These are phyloP conservation scores for Acer yangbiense DNA, from an alignment of 345 rosid species.

Conservation along the genomic window DNA sequence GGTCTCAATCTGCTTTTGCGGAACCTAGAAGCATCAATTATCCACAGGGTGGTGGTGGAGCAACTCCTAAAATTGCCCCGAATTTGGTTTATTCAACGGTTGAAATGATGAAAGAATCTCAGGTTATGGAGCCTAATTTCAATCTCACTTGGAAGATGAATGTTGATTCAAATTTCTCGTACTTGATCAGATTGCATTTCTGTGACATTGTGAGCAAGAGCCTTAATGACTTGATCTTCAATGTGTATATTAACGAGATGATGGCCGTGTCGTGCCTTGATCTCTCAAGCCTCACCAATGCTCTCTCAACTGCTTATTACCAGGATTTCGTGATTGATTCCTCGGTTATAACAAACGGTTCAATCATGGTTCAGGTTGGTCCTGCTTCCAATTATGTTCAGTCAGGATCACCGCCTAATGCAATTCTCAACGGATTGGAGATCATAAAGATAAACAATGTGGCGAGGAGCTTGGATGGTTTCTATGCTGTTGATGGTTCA, in stretches of 20 bases:
- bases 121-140: conserved; percentile 52
- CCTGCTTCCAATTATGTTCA: conserved; percentile 36
- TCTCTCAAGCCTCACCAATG: conserved; percentile 50
- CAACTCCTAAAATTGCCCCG: conserved; percentile 55
- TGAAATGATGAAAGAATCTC: conserved; percentile 52
- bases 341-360: conserved; percentile 44
- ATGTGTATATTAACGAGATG: conserved; percentile 60
- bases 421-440: conserved; percentile 79
- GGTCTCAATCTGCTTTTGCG: conserved; percentile 38
- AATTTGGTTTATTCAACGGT: conserved; percentile 57
- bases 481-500: conserved; percentile 39
- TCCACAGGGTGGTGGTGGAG: conserved; percentile 49
- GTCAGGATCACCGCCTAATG: conserved; percentile 45
- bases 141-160: conserved; percentile 73
- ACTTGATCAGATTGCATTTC: conserved; percentile 72
- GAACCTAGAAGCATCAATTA: conserved; percentile 45
- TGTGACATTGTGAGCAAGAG: conserved; percentile 80
- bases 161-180: conserved; percentile 57
- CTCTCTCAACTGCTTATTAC: conserved; percentile 56
- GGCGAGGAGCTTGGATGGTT: conserved; percentile 61
- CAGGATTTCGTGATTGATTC: conserved; percentile 57
- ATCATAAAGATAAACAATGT: conserved; percentile 67
- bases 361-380: conserved; percentile 67
- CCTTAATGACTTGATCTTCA: conserved; percentile 61
- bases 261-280: conserved; percentile 47